Evolutionary conservation across 1,284 basidiomycete species (phyloP).

Genomic region (Cryptococcus sp.): DNA sequence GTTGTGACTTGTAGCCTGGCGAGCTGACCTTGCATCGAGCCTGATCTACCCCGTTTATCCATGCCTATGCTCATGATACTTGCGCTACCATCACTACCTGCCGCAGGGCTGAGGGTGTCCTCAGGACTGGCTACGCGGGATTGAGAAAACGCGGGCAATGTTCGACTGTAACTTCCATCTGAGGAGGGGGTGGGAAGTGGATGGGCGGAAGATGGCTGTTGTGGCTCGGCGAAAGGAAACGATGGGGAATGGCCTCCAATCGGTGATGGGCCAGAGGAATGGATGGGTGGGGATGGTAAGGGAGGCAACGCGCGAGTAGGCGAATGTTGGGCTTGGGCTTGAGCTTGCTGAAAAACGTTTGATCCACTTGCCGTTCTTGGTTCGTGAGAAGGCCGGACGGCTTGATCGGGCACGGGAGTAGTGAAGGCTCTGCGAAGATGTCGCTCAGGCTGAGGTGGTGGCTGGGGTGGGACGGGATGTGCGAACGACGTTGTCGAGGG

Average conservation of each 20-base stretch:
- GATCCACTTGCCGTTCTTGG: constrained; percentile 20
- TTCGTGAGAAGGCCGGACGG: constrained; percentile 17
- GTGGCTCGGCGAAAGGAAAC: constrained; percentile 1
- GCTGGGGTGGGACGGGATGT: constrained; percentile 36
- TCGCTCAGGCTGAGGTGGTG: constrained; percentile 47
- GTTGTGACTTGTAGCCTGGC: constrained; percentile 62
- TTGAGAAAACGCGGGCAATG: constrained; percentile 2
- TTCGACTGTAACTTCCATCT: background rate
- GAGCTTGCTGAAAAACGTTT: constrained; percentile 1
- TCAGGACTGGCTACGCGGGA: constrained; percentile 41
- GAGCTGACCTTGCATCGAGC: constrained; percentile 27
- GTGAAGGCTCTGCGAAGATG: constrained; percentile 44
- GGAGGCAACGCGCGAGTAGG: constrained; percentile 41
- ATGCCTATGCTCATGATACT: constrained; percentile 32
- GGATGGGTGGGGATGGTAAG: constrained; percentile 27
- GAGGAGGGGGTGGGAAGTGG: constrained; percentile 14
- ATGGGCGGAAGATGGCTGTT: constrained; percentile 4
- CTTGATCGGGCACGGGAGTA: constrained; percentile 24
- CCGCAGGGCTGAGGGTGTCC: constrained; percentile 29
- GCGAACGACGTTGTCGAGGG: background rate
- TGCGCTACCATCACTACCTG: constrained; percentile 19
- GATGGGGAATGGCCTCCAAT: constrained; percentile 6
- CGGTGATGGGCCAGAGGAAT: constrained; percentile 10
- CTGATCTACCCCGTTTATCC: constrained; percentile 23
- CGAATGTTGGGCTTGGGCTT: constrained; percentile 19